Conservation (phyloP, 2,329 filamentous ascomycete genomes). For the Orbilia blumenaviensis region DNA sequence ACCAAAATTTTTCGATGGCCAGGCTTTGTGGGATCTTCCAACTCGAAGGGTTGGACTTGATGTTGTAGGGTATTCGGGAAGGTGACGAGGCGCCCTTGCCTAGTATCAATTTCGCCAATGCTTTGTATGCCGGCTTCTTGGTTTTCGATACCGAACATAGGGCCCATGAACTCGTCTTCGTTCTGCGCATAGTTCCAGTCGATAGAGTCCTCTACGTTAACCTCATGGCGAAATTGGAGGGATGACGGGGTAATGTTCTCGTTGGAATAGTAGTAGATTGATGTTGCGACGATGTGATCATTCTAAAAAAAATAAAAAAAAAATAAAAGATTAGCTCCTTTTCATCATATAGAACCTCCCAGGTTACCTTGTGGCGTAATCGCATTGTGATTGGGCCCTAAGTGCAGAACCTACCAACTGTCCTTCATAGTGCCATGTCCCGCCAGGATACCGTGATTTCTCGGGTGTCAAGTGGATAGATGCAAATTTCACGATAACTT, state of each 20-base stretch:
- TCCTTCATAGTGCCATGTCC: constrained; percentile 69
- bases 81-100: constrained; percentile 65
- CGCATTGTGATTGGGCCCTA: neutral
- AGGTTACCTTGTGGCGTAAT: neutral
- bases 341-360: no score
- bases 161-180: constrained; percentile 60
- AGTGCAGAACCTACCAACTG: constrained; percentile 57
- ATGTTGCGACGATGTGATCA: constrained; percentile 71
- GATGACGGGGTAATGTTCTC: constrained; percentile 68
- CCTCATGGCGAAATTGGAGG: constrained; percentile 66
- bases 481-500: constrained; percentile 72
- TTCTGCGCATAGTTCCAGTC: constrained; percentile 58
- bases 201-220: constrained; percentile 58
- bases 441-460: constrained; percentile 67
- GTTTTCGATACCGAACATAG: constrained; percentile 61
- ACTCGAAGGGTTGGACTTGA: constrained; percentile 65
- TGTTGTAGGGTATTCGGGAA: constrained; percentile 70
- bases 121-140: constrained; percentile 61
- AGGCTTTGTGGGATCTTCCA: constrained; percentile 65
- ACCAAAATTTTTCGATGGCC: constrained; percentile 69
- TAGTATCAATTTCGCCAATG: constrained; percentile 65
- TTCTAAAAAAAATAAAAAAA: constrained; percentile 66
- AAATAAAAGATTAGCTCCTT: no score
- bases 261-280: constrained; percentile 71
- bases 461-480: constrained; percentile 70